Percentiles rank a stretch among this genome's conserved stretches.
Evolutionary conservation across 495 filamentous ascomycete genomes (phyloP).

Genomic region (Penicillium antarcticum): DNA sequence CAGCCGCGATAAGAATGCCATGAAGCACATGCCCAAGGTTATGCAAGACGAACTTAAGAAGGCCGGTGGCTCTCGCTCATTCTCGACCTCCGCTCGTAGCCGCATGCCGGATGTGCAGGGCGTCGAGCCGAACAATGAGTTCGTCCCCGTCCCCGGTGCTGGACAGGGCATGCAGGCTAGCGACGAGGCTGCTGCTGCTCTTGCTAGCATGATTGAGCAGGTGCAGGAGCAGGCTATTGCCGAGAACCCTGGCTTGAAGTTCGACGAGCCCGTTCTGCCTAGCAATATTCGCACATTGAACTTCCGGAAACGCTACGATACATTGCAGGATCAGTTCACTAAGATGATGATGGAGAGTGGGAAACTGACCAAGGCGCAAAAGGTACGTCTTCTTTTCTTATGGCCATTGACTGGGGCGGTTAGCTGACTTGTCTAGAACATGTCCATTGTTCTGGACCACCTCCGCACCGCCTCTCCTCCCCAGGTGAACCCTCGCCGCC

Average conservation of each 20-base stretch:
- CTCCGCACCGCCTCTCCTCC: conserved; percentile 84
- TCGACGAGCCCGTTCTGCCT: conserved; percentile 64
- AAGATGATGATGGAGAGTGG: conserved; percentile 88
- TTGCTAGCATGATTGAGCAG: conserved; percentile 38
- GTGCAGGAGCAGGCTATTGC: conserved; percentile 31
- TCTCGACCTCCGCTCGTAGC: conserved; percentile 53
- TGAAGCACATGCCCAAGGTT: conserved; percentile 65
- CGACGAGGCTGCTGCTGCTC: conserved; percentile 29
- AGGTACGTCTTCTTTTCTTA: conserved; percentile 45
- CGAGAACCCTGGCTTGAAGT: conserved; percentile 62
- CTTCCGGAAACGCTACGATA: conserved; percentile 75
- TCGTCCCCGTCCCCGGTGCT: background rate
- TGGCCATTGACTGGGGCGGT: background rate
- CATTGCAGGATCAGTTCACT: conserved; percentile 78
- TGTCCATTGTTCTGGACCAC: conserved; percentile 78
- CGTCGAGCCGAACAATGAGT: conserved; percentile 6
- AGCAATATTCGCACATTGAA: conserved; percentile 49
- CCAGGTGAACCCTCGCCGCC: conserved; percentile 59
- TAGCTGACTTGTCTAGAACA: conserved; percentile 56
- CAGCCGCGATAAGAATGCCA: conserved; percentile 57
- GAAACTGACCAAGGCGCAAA: conserved; percentile 77
- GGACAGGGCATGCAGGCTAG: background rate
- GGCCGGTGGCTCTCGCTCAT: conserved; percentile 50
- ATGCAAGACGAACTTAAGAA: conserved; percentile 56
- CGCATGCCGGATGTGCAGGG: conserved; percentile 25